phyloP scores from a whole-genome alignment of 1,139 yeast species.

The Pichia sp. region DNA sequence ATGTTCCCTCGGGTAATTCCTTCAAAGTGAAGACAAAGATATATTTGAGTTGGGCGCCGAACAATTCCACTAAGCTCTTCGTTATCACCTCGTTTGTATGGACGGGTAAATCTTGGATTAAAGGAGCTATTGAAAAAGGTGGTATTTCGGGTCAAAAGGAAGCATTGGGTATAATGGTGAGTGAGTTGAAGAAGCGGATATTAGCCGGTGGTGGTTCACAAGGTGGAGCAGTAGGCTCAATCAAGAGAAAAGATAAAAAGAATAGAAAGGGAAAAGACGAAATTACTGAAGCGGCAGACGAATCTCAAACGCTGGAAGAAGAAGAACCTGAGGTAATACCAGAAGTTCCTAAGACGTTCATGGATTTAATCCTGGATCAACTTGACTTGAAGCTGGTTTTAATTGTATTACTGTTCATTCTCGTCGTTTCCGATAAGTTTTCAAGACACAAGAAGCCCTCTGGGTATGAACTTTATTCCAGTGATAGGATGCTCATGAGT shows the following conservation, averaged over 20 bases:
- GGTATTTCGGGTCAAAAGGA: slow-evolving; percentile 85
- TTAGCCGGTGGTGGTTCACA: slow-evolving; percentile 16
- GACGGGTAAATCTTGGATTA: slow-evolving; percentile 92
- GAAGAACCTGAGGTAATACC: neutral
- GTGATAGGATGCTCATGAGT: slow-evolving; percentile 36
- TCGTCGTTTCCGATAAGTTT: slow-evolving; percentile 18
- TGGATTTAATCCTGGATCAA: slow-evolving; percentile 14
- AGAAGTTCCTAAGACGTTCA: slow-evolving; percentile 8
- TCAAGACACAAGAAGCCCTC: slow-evolving; percentile 11
- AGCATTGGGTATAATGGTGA: slow-evolving; percentile 51
- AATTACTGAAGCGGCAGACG: slow-evolving; percentile 16
- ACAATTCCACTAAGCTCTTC: slow-evolving; percentile 56
- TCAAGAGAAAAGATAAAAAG: slow-evolving; percentile 10
- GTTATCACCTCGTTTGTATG: slow-evolving; percentile 71
- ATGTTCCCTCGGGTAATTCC: slow-evolving; percentile 88
- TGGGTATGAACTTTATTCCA: slow-evolving; percentile 21
- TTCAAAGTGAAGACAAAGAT: slow-evolving; percentile 68
- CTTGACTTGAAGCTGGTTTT: slow-evolving; percentile 19
- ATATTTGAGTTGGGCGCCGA: slow-evolving; percentile 69
- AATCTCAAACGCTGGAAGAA: slow-evolving; percentile 6
- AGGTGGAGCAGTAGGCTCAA: slow-evolving; percentile 2
- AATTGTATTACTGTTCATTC: slow-evolving; percentile 13
- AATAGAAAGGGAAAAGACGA: slow-evolving; percentile 10
- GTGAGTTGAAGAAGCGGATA: slow-evolving; percentile 48
- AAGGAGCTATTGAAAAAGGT: slow-evolving; percentile 88